Conservation (phyloP, 768 basidiomycete genomes). For the Rhizopogon rudus region DNA sequence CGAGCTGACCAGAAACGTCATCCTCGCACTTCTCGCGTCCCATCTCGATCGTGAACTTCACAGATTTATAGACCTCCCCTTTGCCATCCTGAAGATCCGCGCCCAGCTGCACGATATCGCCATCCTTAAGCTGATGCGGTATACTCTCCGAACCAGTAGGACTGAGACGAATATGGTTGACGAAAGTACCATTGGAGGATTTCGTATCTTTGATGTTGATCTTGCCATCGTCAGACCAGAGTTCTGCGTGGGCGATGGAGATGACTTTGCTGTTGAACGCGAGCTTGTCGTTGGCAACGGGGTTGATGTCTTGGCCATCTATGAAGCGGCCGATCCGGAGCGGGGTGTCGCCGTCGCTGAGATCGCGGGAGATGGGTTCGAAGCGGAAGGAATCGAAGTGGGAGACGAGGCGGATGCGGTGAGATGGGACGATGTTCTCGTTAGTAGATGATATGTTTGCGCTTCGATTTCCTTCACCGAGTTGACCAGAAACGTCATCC, state of each 20-base stretch:
- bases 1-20: too few species aligned
- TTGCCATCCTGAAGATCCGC: constrained; percentile 97
- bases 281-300: constrained; percentile 62
- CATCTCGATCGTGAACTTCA: constrained; percentile 92
- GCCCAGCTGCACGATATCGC: constrained; percentile 91
- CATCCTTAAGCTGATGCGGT: constrained; percentile 80
- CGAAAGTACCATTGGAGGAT: constrained; percentile 85
- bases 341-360: constrained; percentile 60
- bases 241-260: constrained; percentile 89
- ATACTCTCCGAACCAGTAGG: constrained; percentile 78
- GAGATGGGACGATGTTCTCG: constrained; percentile 28
- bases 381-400: constrained; percentile 94
- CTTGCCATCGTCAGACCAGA: constrained; percentile 71
- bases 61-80: constrained; percentile 95
- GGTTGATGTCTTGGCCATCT: constrained; percentile 43
- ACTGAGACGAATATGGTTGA: constrained; percentile 88
- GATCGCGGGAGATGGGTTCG: constrained; percentile 87
- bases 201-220: constrained; percentile 92
- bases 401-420: constrained; percentile 91
- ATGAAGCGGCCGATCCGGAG: constrained; percentile 95
- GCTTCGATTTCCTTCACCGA: too few species aligned
- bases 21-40: constrained; percentile 71
- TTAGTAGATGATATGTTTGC: too few species aligned
- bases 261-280: constrained; percentile 97
- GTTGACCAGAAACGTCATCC: too few species aligned